Percentiles rank a stretch among this genome's conserved stretches.
Conservation (phyloP, 768 basidiomycete species). For the Mycena albidolilacea region DNA sequence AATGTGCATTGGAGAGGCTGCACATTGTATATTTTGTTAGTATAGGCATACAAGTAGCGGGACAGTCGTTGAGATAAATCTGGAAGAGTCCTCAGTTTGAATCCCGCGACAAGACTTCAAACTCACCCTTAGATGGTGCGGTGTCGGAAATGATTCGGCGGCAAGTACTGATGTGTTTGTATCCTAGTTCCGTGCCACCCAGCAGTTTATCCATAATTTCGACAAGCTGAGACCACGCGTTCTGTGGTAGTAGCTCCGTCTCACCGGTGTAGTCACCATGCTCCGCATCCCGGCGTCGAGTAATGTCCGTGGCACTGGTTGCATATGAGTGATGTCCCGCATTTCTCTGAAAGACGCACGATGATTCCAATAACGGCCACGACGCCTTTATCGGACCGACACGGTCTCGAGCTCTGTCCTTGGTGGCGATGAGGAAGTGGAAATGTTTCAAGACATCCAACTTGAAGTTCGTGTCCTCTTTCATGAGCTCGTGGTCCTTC, state of each 20-base stretch:
- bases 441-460: conserved; percentile 12
- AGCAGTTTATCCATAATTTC: not conserved
- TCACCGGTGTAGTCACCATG: not conserved
- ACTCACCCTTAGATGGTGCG: not conserved
- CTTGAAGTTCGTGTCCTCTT: not conserved
- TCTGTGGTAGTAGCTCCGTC: too few species aligned
- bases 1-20: not conserved
- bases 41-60: not conserved
- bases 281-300: not conserved
- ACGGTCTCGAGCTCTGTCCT: not conserved
- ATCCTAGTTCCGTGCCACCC: not conserved
- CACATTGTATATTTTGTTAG: not conserved
- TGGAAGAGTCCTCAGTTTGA: not conserved
- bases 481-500: conserved; percentile 2
- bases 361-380: not conserved
- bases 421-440: not conserved
- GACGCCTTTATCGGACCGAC: conserved; percentile 4
- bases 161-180: not conserved
- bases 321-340: not conserved
- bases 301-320: too few species aligned
- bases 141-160: not conserved
- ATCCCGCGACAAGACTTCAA: not conserved
- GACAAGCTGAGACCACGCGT: not conserved
- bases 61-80: not conserved
- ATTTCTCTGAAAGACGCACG: not conserved